Conservation (phyloP, 2,329 filamentous ascomycete species). For the Nannizziopsis barbatae region DNA sequence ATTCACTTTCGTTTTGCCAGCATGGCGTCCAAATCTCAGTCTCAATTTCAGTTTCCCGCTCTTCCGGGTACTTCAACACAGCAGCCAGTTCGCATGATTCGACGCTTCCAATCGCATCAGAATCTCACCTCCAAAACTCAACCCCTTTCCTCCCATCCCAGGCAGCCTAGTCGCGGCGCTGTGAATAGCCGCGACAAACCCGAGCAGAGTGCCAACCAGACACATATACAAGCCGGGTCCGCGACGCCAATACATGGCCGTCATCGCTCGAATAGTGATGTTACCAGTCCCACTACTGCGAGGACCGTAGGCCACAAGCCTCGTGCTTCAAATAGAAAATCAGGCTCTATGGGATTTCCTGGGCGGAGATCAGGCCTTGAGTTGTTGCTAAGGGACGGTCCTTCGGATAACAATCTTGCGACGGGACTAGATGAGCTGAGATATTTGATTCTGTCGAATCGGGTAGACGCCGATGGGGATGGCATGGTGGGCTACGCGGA, state of each 20-base stretch:
- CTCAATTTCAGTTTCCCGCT: slow-evolving; percentile 9
- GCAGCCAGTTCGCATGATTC: slow-evolving; percentile 51
- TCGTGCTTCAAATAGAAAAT: slow-evolving; percentile 31
- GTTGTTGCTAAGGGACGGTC: slow-evolving; percentile 67
- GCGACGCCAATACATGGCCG: slow-evolving; percentile 34
- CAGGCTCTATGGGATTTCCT: slow-evolving; percentile 32
- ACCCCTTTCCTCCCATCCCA: slow-evolving; percentile 54
- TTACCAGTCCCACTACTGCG: slow-evolving; percentile 35
- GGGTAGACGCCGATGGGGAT: slow-evolving; percentile 42
- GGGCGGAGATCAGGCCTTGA: slow-evolving; percentile 51
- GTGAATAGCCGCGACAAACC: slow-evolving; percentile 15
- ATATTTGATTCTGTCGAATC: slow-evolving; percentile 40
- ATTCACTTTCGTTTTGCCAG: background rate
- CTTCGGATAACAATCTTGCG: slow-evolving; percentile 53
- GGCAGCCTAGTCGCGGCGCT: slow-evolving; percentile 30
- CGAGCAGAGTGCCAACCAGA: slow-evolving; percentile 14
- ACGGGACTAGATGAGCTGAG: slow-evolving; percentile 38
- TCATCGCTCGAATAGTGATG: slow-evolving; percentile 63
- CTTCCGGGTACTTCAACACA: slow-evolving; percentile 45
- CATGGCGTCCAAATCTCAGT: slow-evolving; percentile 11
- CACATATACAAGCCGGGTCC: slow-evolving; percentile 19
- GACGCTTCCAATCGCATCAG: slow-evolving; percentile 66
- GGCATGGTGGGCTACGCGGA: slow-evolving; percentile 38
- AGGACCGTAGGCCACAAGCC: slow-evolving; percentile 22
- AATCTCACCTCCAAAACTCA: slow-evolving; percentile 45